Evolutionary conservation across 202 grass and related monocot genomes (phyloP).

Genomic region (Alloteropsis angusta): DNA sequence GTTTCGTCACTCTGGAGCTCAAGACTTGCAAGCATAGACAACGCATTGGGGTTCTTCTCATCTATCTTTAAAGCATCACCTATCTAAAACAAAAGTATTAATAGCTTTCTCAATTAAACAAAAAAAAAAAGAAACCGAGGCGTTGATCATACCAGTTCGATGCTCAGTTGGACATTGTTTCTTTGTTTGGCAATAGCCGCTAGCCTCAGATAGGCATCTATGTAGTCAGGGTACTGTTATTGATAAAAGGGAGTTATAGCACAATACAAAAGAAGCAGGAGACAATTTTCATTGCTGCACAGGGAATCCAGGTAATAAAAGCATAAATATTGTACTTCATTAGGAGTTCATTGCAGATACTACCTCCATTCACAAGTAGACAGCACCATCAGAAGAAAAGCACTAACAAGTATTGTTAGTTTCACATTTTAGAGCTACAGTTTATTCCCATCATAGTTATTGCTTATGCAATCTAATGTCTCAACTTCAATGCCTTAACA

Average conservation of each 20-base stretch:
- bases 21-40: slow-evolving; percentile 86
- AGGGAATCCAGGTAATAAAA: not conserved
- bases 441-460: not conserved
- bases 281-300: not conserved
- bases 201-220: slow-evolving; percentile 90
- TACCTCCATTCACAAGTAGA: not conserved
- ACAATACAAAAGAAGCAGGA: not conserved
- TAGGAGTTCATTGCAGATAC: not conserved
- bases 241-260: not conserved
- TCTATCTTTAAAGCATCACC: slow-evolving; percentile 92
- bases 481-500: not conserved
- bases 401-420: not conserved
- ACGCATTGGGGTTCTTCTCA: slow-evolving; percentile 70
- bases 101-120: slow-evolving; percentile 6
- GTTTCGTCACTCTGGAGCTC: slow-evolving; percentile 75
- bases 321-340: not conserved
- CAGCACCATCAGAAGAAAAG: not conserved
- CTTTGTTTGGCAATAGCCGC: slow-evolving; percentile 76
- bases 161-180: slow-evolving; percentile 71
- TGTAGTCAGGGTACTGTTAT: slow-evolving; percentile 67
- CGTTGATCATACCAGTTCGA: slow-evolving; percentile 56
- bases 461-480: not conserved
- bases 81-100: slow-evolving; percentile 47
- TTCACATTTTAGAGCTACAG: not conserved
- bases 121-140: too few relatives aligned